Base-by-base conservation (phyloP, 495 filamentous ascomycete genomes). In the Penicillium argentinense region DNA sequence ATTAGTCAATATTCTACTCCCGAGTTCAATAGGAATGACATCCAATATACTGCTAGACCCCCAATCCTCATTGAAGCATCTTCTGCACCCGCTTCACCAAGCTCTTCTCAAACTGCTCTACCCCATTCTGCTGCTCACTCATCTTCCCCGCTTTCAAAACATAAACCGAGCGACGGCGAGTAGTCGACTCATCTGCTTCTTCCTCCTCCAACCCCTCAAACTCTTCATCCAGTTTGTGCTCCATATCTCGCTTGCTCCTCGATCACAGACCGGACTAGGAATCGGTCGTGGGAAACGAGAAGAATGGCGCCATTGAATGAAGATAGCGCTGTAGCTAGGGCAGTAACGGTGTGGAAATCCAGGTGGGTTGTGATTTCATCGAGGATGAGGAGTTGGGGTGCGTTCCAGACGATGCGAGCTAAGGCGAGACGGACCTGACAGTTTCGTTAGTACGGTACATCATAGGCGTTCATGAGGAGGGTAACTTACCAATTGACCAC, bases 331-430 rank as follows among this genome's bases (percentile, higher is more conserved):
- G 76, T 73, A 3, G 80, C 74, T 29, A 95, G 69, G 4, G 85
- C 86, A 5, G 73, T 75, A 22, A 91, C 86, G 3, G 85, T 88
- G 61, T 90, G 74, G 53, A 83, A 84, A 53, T 95, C 88, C 26
- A 95, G 67, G 69, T 92, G 88, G n/a, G 88, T 95, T 8, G 86
- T 92, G 13, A 86, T 83, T 61, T 95, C 88, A 57, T 95, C 88
- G 7, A 95, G 77, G 11, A 95, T 76, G 17, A 95, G 76, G 18
- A 87, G 71, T 21, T 89, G 87, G 34, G 88, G 88, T 9, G 74
- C 68, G 28, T 65, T 70, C 79, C 83, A 85, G 26, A 91, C 59
- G 3, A 91, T 63, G 39, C 79, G 67, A 9, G 87, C 87, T 30
- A 93, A 67, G 24, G 86, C 81, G n/a, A 87, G 66, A 13, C 88